Conservation (phyloP, 2,329 filamentous ascomycete genomes). For the Colletotrichum noveboracense region DNA sequence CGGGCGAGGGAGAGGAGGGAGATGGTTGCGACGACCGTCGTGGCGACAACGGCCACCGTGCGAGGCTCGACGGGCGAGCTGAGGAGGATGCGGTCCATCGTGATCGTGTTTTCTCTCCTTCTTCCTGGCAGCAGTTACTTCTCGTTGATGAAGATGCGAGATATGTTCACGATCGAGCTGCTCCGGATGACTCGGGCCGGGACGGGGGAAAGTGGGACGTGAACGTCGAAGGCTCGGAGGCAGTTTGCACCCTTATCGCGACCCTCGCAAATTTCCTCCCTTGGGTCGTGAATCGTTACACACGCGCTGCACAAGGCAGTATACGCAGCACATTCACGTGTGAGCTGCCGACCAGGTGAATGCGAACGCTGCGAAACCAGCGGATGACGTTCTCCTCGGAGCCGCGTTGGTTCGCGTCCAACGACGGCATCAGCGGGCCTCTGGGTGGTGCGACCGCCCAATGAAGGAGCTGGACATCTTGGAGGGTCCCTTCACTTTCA, state of each 20-base stretch:
- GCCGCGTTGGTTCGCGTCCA: neutral
- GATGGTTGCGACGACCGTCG: constrained; percentile 47
- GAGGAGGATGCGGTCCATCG: constrained; percentile 35
- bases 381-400: neutral
- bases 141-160: neutral
- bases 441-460: neutral
- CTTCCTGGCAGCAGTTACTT: neutral
- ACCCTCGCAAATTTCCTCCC: neutral
- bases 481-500: neutral
- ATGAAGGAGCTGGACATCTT: neutral
- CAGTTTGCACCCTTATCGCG: neutral
- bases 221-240: neutral
- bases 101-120: neutral
- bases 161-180: neutral
- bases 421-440: neutral
- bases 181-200: neutral
- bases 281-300: neutral
- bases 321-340: neutral
- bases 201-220: neutral
- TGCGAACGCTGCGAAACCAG: neutral
- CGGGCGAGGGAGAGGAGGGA: constrained; percentile 40
- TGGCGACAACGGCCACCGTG: constrained; percentile 39
- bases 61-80: constrained; percentile 27
- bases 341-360: neutral
- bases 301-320: neutral